A percentile compares a stretch with the other conserved stretches of the same genome.
phyloP scores from a whole-genome alignment of 1,284 basidiomycete genomes.

The Sanghuangporus weigelae region DNA sequence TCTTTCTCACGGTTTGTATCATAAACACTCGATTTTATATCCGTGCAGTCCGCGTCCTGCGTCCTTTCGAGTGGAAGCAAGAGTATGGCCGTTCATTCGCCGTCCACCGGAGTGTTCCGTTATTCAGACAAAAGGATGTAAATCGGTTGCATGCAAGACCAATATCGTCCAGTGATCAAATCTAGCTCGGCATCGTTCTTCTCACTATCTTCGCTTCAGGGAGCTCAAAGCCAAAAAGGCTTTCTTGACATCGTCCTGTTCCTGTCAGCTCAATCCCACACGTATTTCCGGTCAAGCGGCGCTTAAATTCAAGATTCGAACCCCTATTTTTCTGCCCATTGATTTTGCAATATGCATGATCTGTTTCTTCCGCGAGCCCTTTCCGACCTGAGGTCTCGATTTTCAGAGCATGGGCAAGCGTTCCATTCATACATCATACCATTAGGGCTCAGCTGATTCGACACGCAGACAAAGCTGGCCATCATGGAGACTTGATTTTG shows the following conservation, averaged over 20 bases:
- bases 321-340: constrained; percentile 6
- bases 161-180: not conserved
- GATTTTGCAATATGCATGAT: constrained; percentile 2
- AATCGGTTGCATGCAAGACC: not conserved
- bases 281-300: not conserved
- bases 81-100: not conserved
- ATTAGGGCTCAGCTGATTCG: not conserved
- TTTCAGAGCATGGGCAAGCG: not conserved
- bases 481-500: not conserved
- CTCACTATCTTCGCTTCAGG: constrained; percentile 7
- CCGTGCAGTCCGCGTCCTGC: not conserved
- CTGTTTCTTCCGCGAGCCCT: constrained; percentile 2
- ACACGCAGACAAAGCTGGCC: not conserved
- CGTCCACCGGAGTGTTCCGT: not conserved
- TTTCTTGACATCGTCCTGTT: constrained; percentile 5
- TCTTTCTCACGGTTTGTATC: constrained; percentile 8
- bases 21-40: constrained; percentile 1
- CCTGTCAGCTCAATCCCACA: constrained; percentile 3
- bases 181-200: not conserved
- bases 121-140: not conserved
- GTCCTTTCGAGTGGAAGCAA: not conserved
- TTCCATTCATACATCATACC: not conserved
- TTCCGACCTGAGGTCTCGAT: not conserved
- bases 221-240: constrained; percentile 16
- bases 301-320: not conserved